These are phyloP conservation scores for Triadica sebifera DNA, from an alignment of 345 rosid genomes.

Conservation along the genomic window DNA sequence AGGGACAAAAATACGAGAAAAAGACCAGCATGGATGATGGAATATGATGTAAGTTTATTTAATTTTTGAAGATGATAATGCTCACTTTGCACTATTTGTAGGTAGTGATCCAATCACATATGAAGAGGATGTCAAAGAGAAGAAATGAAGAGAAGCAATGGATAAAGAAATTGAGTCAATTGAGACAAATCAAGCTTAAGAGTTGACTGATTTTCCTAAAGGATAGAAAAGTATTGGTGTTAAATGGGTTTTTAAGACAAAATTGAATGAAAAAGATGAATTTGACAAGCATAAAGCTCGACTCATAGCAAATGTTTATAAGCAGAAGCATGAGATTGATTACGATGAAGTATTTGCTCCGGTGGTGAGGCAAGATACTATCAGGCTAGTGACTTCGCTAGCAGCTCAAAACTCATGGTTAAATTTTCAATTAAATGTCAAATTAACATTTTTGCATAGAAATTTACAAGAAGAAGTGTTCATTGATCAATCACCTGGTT, in stretches of 20 bases:
- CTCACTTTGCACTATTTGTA: not conserved
- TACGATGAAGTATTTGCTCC: too few species aligned
- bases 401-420: too few species aligned
- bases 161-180: not conserved
- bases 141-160: not conserved
- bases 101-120: not conserved
- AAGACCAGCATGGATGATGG: not conserved
- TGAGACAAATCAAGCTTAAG: not conserved
- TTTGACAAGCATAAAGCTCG: not conserved
- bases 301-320: not conserved
- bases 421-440: too few species aligned
- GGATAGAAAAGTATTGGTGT: not conserved
- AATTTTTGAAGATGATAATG: not conserved
- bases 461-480: too few species aligned
- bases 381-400: too few species aligned
- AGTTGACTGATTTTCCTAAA: not conserved
- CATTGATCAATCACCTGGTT: too few species aligned
- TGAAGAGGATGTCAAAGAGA: not conserved
- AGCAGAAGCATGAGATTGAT: too few species aligned
- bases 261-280: not conserved
- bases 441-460: too few species aligned
- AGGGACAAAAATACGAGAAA: not conserved
- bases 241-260: not conserved
- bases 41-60: not conserved
- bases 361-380: too few species aligned